Conservation (phyloP, 164 flowering plant genomes). For the Dillenia suffruticosa region DNA sequence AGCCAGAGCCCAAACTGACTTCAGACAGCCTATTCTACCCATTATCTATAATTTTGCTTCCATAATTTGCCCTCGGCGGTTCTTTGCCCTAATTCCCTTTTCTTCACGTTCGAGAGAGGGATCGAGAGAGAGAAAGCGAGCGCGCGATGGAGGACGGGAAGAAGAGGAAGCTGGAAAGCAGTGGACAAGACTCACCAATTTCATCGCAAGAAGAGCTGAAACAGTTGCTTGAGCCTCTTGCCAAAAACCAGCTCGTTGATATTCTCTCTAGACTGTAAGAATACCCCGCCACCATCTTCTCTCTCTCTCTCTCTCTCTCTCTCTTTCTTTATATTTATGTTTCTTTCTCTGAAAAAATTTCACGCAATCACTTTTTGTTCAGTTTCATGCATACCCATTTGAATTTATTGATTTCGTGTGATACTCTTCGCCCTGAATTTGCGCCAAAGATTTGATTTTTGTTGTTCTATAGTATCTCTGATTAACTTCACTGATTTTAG, state of each 20-base stretch:
- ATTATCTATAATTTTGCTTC: no score
- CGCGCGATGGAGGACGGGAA: conserved; percentile 46
- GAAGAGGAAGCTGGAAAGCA: conserved; percentile 53
- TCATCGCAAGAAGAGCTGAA: conserved; percentile 32
- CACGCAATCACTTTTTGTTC: no score
- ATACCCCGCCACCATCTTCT: background rate
- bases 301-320: background rate
- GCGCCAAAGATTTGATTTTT: background rate
- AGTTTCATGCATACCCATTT: no score
- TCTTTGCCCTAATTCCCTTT: no score
- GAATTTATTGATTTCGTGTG: no score
- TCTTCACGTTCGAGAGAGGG: background rate
- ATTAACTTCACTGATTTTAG: no score
- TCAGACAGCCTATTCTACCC: no score
- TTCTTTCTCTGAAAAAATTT: background rate
- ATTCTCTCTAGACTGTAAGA: conserved; percentile 51
- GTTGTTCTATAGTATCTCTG: background rate
- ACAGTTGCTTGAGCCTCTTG: conserved; percentile 53
- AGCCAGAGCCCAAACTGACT: no score
- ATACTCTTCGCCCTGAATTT: background rate
- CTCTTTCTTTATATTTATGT: background rate
- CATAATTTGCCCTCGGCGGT: no score
- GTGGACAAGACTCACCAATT: conserved; percentile 9
- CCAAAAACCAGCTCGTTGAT: conserved; percentile 61
- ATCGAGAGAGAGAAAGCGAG: conserved; percentile 4